phyloP scores from a whole-genome alignment of 1,284 basidiomycete genomes.

The Moesziomyces antarcticus region DNA sequence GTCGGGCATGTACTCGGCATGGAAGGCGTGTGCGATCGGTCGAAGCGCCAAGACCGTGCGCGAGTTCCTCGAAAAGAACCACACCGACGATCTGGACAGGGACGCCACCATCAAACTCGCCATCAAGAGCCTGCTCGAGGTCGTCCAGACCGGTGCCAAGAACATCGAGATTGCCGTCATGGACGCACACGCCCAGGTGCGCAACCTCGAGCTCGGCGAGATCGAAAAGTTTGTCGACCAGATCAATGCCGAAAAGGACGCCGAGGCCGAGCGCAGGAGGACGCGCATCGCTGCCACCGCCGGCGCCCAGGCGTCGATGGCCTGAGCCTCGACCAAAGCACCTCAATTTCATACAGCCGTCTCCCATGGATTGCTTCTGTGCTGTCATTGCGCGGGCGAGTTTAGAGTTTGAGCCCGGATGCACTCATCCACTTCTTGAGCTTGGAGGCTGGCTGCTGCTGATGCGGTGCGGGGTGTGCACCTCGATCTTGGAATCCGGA shows the following conservation, averaged over 20 bases:
- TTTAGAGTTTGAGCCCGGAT: slow-evolving; percentile 18
- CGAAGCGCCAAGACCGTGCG: slow-evolving; percentile 97
- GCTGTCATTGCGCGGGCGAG: too few relatives aligned
- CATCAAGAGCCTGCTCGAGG: slow-evolving; percentile 94
- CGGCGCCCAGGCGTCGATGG: slow-evolving; percentile 62
- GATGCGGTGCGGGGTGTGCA: background rate
- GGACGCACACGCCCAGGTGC: slow-evolving; percentile 60
- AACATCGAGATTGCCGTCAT: slow-evolving; percentile 70
- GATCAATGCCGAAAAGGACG: slow-evolving; percentile 66
- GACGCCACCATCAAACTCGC: slow-evolving; percentile 94
- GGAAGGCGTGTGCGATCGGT: slow-evolving; percentile 99
- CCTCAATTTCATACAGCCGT: too few relatives aligned
- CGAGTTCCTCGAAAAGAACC: slow-evolving; percentile 98
- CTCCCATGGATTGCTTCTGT: too few relatives aligned
- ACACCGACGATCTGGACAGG: slow-evolving; percentile 86
- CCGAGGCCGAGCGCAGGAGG: slow-evolving; percentile 65
- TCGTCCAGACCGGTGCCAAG: slow-evolving; percentile 99
- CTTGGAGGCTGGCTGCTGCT: background rate
- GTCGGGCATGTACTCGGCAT: slow-evolving; percentile 92
- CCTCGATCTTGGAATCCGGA: slow-evolving; percentile 29
- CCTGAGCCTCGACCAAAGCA: slow-evolving; percentile 2
- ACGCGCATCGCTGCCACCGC: slow-evolving; percentile 65
- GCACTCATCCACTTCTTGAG: slow-evolving; percentile 18
- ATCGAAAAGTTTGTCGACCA: slow-evolving; percentile 64
- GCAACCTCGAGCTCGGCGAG: slow-evolving; percentile 60